Evolutionary conservation across 345 rosid species (phyloP).

Genomic region (Heritiera littoralis): DNA sequence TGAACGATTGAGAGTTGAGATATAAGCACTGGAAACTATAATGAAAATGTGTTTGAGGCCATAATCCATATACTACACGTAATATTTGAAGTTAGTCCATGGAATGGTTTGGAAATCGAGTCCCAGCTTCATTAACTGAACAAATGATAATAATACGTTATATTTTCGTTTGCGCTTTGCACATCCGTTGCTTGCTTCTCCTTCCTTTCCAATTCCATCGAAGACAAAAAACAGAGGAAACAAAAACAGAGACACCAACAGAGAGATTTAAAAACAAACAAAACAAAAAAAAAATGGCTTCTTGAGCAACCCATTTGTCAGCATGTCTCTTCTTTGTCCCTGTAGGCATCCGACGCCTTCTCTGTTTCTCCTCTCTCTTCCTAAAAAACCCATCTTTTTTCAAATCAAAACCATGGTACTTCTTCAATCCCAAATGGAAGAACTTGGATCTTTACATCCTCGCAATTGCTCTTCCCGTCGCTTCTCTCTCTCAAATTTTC

Average conservation of each 20-base stretch:
- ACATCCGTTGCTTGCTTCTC: neutral
- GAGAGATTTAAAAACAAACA: neutral
- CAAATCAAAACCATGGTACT: slow-evolving; percentile 55
- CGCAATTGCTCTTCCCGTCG: slow-evolving; percentile 49
- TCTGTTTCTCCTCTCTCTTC: slow-evolving; percentile 52
- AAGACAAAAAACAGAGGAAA: neutral
- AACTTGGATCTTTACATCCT: slow-evolving; percentile 57
- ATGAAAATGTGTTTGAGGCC: too few relatives aligned
- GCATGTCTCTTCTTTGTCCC: slow-evolving; percentile 34
- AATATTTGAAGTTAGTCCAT: too few relatives aligned
- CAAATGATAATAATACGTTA: too few relatives aligned
- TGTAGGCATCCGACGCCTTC: slow-evolving; percentile 51
- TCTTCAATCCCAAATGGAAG: slow-evolving; percentile 43
- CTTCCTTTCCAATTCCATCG: neutral
- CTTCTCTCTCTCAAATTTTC: slow-evolving; percentile 50
- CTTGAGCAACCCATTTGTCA: neutral
- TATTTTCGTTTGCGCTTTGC: neutral
- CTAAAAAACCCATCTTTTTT: slow-evolving; percentile 53
- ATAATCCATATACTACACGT: too few relatives aligned
- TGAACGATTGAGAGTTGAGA: too few relatives aligned
- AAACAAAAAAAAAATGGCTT: neutral
- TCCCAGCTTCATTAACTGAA: too few relatives aligned
- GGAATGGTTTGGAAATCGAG: too few relatives aligned
- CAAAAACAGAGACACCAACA: neutral
- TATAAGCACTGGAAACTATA: too few relatives aligned